Conservation (phyloP, 768 basidiomycete species). For the Rhodotorula graminis region DNA sequence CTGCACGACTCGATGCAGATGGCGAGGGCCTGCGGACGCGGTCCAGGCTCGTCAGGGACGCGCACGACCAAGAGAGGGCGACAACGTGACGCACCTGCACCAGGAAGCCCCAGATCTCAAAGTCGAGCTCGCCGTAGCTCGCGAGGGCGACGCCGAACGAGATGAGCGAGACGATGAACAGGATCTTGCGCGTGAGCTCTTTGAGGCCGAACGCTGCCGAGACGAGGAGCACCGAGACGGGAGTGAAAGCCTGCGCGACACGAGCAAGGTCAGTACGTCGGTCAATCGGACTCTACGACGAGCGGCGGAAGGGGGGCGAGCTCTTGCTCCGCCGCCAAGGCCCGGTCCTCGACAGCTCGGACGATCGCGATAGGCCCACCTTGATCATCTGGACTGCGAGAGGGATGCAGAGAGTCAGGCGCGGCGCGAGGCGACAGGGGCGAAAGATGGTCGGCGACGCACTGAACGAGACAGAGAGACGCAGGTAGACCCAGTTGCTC, state of each 20-base stretch:
- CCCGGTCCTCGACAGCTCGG: too few relatives aligned
- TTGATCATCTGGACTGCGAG: conserved; percentile 54
- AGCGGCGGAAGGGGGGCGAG: too few relatives aligned
- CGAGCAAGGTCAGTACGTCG: too few relatives aligned
- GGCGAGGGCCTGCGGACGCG: conserved; percentile 9
- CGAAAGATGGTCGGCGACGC: conserved; percentile 44
- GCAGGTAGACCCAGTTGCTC: conserved; percentile 85
- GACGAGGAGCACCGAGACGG: conserved; percentile 84
- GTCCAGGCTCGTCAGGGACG: not conserved
- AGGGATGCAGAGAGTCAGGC: not conserved
- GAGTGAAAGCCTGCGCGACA: conserved; percentile 68
- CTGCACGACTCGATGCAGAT: conserved; percentile 81
- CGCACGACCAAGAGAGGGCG: not conserved
- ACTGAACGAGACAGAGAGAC: conserved; percentile 79
- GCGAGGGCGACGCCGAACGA: conserved; percentile 81
- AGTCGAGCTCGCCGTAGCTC: conserved; percentile 78
- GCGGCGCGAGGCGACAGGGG: not conserved
- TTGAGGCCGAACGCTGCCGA: conserved; percentile 83
- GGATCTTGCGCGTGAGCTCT: conserved; percentile 55
- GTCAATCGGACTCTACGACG: too few relatives aligned
- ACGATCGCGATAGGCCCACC: conserved; percentile 51
- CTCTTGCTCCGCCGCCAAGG: too few relatives aligned
- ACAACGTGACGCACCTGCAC: conserved; percentile 60
- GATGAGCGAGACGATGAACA: conserved; percentile 74
- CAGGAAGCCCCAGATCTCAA: conserved; percentile 78